These are phyloP conservation scores for Irpex sp. DNA, from an alignment of 1,284 basidiomycete species.

Conservation along the genomic window DNA sequence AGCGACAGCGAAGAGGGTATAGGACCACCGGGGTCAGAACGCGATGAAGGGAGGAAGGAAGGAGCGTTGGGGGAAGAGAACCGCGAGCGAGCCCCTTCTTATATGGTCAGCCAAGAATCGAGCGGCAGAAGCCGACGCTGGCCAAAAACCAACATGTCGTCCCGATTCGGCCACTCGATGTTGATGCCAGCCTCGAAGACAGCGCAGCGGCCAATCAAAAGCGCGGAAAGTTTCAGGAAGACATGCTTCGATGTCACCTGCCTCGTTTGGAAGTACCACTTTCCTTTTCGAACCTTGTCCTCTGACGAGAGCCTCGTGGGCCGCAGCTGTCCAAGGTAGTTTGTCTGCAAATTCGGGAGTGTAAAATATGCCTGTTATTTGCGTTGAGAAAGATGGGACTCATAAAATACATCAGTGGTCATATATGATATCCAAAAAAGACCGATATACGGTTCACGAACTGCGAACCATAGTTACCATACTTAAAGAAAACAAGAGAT, in stretches of 20 bases:
- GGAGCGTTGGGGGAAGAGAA: constrained; percentile 15
- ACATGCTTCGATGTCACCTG: not conserved
- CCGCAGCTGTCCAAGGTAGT: too few species aligned
- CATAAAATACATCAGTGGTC: too few species aligned
- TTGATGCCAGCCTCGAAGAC: not conserved
- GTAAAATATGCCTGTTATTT: too few species aligned
- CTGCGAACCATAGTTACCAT: too few species aligned
- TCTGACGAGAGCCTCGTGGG: not conserved
- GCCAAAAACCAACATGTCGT: not conserved
- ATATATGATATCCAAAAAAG: too few species aligned
- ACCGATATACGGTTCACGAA: too few species aligned
- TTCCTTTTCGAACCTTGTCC: not conserved
- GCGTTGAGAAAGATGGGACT: too few species aligned
- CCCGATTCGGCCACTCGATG: not conserved
- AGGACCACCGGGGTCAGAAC: constrained; percentile 28
- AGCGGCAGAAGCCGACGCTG: constrained; percentile 2
- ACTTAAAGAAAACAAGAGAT: too few species aligned
- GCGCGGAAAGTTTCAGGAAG: not conserved
- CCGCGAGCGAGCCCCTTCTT: constrained; percentile 13
- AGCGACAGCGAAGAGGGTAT: constrained; percentile 20
- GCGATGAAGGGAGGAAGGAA: constrained; percentile 16
- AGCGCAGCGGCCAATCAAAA: not conserved
- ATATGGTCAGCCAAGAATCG: constrained; percentile 10
- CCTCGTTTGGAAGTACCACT: not conserved
- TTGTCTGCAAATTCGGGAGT: too few species aligned